Percentiles rank a stretch among this genome's conserved stretches.
These are phyloP conservation scores for Naganishia albida DNA, from an alignment of 1,284 basidiomycete species.

Conservation along the genomic window DNA sequence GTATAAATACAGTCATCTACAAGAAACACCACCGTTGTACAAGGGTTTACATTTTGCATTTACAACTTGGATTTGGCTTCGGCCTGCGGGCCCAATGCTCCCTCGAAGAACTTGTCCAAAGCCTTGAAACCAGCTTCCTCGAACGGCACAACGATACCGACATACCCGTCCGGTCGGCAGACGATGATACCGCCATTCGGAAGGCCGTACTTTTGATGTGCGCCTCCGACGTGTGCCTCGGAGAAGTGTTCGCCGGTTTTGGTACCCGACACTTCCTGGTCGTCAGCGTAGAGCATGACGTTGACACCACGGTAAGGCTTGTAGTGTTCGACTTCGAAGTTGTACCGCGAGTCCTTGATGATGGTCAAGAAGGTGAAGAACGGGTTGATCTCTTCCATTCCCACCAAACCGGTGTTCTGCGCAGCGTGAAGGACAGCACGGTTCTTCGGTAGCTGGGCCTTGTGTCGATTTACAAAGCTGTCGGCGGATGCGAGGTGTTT, in stretches of 20 bases:
- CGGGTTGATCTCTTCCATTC: constrained; percentile 45
- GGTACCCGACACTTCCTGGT: constrained; percentile 55
- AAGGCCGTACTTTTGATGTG: constrained; percentile 62
- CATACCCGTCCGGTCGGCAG: constrained; percentile 73
- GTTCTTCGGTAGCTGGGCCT: constrained; percentile 32
- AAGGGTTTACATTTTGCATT: constrained; percentile 20
- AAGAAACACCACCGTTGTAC: constrained; percentile 16
- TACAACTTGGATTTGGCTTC: constrained; percentile 21
- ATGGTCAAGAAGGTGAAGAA: constrained; percentile 48
- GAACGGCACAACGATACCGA: constrained; percentile 63
- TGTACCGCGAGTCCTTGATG: constrained; percentile 42
- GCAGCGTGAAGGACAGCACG: constrained; percentile 29
- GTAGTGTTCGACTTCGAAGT: constrained; percentile 45
- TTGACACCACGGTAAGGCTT: constrained; percentile 47
- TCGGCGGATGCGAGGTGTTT: constrained; percentile 35
- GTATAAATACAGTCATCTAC: constrained; percentile 26
- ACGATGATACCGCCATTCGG: constrained; percentile 63
- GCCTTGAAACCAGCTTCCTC: constrained; percentile 53
- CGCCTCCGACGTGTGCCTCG: constrained; percentile 47
- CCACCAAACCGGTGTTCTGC: constrained; percentile 42
- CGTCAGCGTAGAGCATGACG: constrained; percentile 56
- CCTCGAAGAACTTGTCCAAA: constrained; percentile 61
- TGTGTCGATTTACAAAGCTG: constrained; percentile 41
- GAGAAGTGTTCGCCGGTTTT: constrained; percentile 48
- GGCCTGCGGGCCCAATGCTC: constrained; percentile 26